Percentiles rank a stretch among this genome's conserved stretches.
Evolutionary conservation across 805 yeast genomes (phyloP).

Genomic region (Ogataea saltuana): DNA sequence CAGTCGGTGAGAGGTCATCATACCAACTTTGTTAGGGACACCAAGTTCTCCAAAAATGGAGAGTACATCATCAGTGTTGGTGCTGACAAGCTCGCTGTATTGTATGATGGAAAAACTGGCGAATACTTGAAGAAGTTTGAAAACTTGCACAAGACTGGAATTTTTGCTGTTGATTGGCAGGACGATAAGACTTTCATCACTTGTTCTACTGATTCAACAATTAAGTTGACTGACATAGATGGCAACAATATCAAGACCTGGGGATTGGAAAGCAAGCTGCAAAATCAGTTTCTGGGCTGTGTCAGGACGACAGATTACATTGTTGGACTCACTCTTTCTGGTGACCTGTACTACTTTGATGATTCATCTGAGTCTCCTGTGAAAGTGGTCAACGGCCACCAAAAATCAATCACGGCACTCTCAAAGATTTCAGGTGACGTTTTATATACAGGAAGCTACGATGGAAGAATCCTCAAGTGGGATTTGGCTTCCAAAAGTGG

Average conservation of each 20-base stretch:
- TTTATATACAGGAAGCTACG: constrained; percentile 69
- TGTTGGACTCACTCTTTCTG: constrained; percentile 68
- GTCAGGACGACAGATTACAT: constrained; percentile 59
- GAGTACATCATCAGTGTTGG: constrained; percentile 76
- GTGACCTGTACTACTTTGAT: constrained; percentile 64
- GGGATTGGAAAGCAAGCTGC: constrained; percentile 48
- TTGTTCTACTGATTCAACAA: constrained; percentile 76
- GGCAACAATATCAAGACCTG: constrained; percentile 51
- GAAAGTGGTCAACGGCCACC: constrained; percentile 69
- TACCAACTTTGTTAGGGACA: constrained; percentile 76
- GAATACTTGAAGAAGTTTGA: constrained; percentile 60
- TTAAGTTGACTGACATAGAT: constrained; percentile 64
- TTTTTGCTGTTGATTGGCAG: constrained; percentile 76
- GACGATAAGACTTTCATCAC: constrained; percentile 68
- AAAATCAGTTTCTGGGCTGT: constrained; percentile 79
- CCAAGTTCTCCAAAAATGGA: constrained; percentile 81
- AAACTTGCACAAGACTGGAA: constrained; percentile 67
- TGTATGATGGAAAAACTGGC: constrained; percentile 89
- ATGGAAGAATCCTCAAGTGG: constrained; percentile 76
- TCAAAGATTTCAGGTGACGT: constrained; percentile 30
- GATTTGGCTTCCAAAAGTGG: constrained; percentile 39
- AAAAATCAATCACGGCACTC: constrained; percentile 72
- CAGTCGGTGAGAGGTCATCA: constrained; percentile 74
- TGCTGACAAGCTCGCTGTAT: constrained; percentile 71
- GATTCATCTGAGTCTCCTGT: constrained; percentile 41